Evolutionary conservation across 73 alveolate species (phyloP).

Genomic region (Paraurostyla sp.): DNA sequence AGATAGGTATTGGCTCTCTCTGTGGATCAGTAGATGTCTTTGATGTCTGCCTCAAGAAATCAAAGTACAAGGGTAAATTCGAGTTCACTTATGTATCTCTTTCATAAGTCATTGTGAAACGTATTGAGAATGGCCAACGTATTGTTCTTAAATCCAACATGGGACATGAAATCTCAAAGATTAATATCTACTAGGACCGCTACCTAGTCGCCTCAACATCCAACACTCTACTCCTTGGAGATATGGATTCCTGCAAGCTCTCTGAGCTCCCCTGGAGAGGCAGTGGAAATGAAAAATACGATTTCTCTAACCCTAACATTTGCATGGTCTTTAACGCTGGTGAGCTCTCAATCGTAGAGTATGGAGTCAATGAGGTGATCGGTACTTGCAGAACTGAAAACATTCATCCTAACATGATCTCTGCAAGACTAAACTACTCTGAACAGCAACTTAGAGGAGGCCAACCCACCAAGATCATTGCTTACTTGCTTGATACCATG

Average conservation of each 20-base stretch:
- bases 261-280: constrained; percentile 97
- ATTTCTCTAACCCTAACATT: constrained; percentile 96
- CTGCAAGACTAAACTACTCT: constrained; percentile 96
- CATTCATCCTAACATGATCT: constrained; percentile 98
- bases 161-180: constrained; percentile 98
- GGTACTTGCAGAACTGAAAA: constrained; percentile 99
- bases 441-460: constrained; percentile 88
- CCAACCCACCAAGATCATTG: constrained; percentile 94
- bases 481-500: constrained; percentile 98
- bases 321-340: constrained; percentile 99
- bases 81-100: constrained; percentile 99
- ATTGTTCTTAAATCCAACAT: constrained; percentile 88
- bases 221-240: constrained; percentile 98
- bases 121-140: constrained; percentile 88
- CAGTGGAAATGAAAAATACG: constrained; percentile 98
- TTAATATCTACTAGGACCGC: constrained; percentile 97
- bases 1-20: constrained; percentile 97
- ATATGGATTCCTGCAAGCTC: constrained; percentile 95
- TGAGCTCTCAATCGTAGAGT: constrained; percentile 99
- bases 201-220: constrained; percentile 98
- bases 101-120: constrained; percentile 95
- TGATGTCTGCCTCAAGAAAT: constrained; percentile 96
- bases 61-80: constrained; percentile 97
- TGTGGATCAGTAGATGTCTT: constrained; percentile 98
- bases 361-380: constrained; percentile 97